A percentile compares a stretch with the other conserved stretches of the same genome.
Evolutionary conservation across 768 basidiomycete genomes (phyloP).

Genomic region (Lentinula sp.): DNA sequence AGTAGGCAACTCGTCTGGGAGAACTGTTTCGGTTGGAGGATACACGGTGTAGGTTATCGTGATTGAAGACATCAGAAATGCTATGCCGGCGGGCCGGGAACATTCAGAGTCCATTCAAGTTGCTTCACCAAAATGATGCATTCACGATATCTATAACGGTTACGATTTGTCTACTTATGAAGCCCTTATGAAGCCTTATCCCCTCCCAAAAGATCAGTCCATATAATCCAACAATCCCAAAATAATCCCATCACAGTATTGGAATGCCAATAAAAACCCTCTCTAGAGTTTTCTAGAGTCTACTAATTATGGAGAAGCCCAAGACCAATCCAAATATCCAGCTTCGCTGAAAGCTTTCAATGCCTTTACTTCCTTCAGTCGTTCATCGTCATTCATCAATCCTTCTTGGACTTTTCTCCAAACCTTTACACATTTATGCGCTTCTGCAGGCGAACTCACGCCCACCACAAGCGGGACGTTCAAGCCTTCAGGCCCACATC

Average conservation of each 20-base stretch:
- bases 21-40: constrained; percentile 27
- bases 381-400: constrained; percentile 15
- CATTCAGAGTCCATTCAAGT: no score
- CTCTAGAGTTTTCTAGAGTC: neutral
- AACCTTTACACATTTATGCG: constrained; percentile 63
- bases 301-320: constrained; percentile 47
- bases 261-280: neutral
- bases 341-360: constrained; percentile 39
- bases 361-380: constrained; percentile 37
- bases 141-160: no score
- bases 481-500: constrained; percentile 29
- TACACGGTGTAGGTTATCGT: constrained; percentile 37
- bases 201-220: no score
- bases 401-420: constrained; percentile 57
- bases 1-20: constrained; percentile 7
- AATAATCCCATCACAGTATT: neutral
- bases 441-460: constrained; percentile 62
- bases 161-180: no score
- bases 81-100: neutral
- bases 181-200: no score
- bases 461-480: constrained; percentile 66
- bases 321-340: constrained; percentile 64
- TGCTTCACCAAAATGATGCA: no score
- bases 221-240: neutral
- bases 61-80: constrained; percentile 21